Evolutionary conservation across 2,329 filamentous ascomycete species (phyloP), one percentile per base, ranked within the genome.

Genomic region (Microcyclosporella mali): DNA sequence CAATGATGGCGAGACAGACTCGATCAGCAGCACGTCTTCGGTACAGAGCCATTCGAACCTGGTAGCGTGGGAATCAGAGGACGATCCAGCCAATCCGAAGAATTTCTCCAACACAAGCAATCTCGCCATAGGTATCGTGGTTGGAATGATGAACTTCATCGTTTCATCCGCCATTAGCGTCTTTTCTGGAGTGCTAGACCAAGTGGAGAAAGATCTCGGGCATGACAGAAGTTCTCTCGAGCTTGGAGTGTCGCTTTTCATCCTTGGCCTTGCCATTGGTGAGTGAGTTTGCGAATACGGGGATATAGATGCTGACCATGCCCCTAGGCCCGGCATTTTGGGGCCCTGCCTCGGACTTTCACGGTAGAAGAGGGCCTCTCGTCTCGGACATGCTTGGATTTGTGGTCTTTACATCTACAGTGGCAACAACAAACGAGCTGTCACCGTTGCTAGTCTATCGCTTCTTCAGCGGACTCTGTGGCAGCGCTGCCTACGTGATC

Each of bases 291-390:
- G n/a, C n/a, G n/a, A n/a, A 4, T 21, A 19, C 12, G 12, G 9
- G 7, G n/a, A 9, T 34, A 12, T 8, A 30, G 28, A 16, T 10
- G 27, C 34, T 46, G 19, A 46, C 18, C 2, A 15, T 38, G 14
- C 28, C 34, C 28, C 28, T 36, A 45, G 54, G 54, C 0, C 81
- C 81, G 0, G 60, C 75, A 34, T 45, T 83, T 8, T 72, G 78
- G 37, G 78, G 78, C 0, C 79, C 81, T 0, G 50, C 82, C 4
- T 78, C 73, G 6, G 80, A 84, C 58, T 64, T 73, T 2, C 75
- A 70, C 46, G 75, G 75, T 1, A 67, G 75, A 4, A 69, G 64
- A 45, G 45, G 57, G 7, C 74, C 73, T 2, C 57, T 78, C 1
- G 70, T 76, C 53, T 51, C 68, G 15, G 73, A 72, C 1, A 74